phyloP scores from a whole-genome alignment of 2,329 filamentous ascomycete genomes.

The Pseudocercospora pini-densiflorae region DNA sequence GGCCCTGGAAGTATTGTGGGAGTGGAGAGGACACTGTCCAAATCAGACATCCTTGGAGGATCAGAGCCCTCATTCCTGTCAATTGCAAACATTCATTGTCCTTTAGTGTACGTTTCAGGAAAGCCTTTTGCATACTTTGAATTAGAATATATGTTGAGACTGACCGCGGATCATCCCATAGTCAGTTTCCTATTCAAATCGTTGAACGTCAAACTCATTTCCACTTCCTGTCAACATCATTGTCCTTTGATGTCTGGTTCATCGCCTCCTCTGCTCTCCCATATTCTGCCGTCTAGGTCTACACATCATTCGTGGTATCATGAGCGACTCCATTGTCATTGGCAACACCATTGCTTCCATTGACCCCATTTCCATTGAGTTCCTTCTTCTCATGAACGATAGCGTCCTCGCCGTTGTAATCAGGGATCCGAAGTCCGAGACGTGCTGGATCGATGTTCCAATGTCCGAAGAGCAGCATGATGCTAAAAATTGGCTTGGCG shows the following conservation, averaged over 20 bases:
- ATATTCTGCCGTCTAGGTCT: background rate
- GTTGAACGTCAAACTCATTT: too few species aligned
- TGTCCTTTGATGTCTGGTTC: background rate
- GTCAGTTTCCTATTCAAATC: too few species aligned
- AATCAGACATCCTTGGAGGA: too few species aligned
- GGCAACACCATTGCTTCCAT: background rate
- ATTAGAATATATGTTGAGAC: too few species aligned
- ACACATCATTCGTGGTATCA: background rate
- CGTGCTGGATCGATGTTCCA: constrained; percentile 60
- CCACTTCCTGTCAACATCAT: background rate
- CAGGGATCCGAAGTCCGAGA: constrained; percentile 55
- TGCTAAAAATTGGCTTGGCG: constrained; percentile 64
- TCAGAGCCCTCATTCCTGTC: too few species aligned
- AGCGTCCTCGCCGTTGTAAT: constrained; percentile 29
- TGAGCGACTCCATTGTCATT: background rate
- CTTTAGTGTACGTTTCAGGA: too few species aligned
- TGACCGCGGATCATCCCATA: too few species aligned
- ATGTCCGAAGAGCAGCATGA: constrained; percentile 62
- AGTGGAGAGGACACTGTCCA: too few species aligned
- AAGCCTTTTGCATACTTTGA: too few species aligned
- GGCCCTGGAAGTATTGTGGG: too few species aligned
- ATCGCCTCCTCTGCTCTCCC: background rate
- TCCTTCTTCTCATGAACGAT: background rate
- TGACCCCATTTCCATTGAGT: background rate
- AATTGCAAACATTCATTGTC: too few species aligned